A percentile compares a stretch with the other conserved stretches of the same genome.
Conservation (phyloP, 2,329 filamentous ascomycete species). For the Delphinella strobiligena region DNA sequence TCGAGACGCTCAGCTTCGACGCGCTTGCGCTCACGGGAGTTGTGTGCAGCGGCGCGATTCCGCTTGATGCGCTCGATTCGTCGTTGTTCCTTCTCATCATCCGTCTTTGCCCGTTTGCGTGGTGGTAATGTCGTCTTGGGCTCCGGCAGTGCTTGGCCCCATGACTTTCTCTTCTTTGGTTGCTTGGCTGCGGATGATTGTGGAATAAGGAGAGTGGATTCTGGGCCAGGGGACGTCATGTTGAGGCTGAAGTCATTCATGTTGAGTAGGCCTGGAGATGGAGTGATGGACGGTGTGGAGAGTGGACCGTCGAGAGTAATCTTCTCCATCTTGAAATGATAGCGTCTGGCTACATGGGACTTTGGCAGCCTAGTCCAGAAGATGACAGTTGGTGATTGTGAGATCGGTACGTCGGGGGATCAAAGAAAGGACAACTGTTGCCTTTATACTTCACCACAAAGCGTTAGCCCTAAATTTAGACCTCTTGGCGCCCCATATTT, state of each 20-base stretch:
- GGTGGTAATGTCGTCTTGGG: constrained; percentile 94
- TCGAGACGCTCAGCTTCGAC: constrained; percentile 78
- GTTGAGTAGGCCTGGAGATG: constrained; percentile 6
- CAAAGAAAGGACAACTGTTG: not conserved
- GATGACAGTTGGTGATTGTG: not conserved
- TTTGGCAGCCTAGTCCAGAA: not conserved
- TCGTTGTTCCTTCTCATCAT: constrained; percentile 96
- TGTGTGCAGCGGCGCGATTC: constrained; percentile 91
- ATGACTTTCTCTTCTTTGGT: constrained; percentile 92
- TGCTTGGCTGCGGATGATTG: constrained; percentile 37
- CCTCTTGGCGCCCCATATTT: no score
- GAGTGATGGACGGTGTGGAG: constrained; percentile 4
- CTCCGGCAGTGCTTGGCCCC: constrained; percentile 92
- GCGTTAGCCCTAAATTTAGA: not conserved
- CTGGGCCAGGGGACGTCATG: constrained; percentile 3
- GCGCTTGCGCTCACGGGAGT: constrained; percentile 86
- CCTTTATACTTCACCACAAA: not conserved
- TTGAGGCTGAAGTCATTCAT: constrained; percentile 8
- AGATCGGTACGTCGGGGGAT: not conserved
- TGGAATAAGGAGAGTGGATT: constrained; percentile 2
- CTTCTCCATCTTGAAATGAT: not conserved
- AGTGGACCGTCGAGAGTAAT: constrained; percentile 2
- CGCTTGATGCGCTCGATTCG: constrained; percentile 94
- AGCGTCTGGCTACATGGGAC: not conserved
- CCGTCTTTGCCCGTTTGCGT: constrained; percentile 94